Evolutionary conservation across 768 basidiomycete species (phyloP).

Genomic region (Mrakia blollopis): DNA sequence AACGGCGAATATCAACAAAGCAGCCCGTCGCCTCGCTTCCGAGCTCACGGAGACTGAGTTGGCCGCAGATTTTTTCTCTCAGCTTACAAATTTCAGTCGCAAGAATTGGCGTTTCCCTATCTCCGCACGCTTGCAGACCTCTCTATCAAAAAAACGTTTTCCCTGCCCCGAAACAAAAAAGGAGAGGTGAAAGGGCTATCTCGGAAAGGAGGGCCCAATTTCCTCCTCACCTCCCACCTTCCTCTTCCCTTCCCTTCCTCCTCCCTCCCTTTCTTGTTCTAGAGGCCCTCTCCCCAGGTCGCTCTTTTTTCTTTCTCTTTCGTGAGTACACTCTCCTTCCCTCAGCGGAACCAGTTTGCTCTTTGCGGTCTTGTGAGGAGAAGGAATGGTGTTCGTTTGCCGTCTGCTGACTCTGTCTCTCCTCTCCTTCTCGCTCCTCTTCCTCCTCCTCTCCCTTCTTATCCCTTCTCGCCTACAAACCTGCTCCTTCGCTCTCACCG

Average conservation of each 20-base stretch:
- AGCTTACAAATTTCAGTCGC: no score
- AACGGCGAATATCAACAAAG: no score
- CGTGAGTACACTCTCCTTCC: neutral
- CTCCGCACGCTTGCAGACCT: no score
- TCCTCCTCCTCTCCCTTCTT: neutral
- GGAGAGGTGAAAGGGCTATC: neutral
- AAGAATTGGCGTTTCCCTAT: no score
- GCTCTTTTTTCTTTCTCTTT: neutral
- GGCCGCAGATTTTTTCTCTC: no score
- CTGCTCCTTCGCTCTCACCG: neutral
- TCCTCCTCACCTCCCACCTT: no score
- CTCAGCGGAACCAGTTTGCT: neutral
- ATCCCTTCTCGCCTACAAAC: neutral
- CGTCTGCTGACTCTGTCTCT: slow-evolving; percentile 14
- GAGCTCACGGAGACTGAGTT: no score
- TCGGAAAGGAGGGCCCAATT: neutral
- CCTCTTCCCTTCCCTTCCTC: neutral
- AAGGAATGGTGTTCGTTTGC: neutral
- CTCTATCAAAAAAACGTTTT: no score
- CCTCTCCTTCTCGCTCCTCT: neutral
- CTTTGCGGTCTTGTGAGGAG: neutral
- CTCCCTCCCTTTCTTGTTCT: neutral
- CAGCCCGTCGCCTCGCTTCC: no score
- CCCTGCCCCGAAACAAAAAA: no score
- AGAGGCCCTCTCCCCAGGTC: neutral